Evolutionary conservation across 108 stramenopile species (phyloP).

Genomic region (Stephanodiscus triporus): DNA sequence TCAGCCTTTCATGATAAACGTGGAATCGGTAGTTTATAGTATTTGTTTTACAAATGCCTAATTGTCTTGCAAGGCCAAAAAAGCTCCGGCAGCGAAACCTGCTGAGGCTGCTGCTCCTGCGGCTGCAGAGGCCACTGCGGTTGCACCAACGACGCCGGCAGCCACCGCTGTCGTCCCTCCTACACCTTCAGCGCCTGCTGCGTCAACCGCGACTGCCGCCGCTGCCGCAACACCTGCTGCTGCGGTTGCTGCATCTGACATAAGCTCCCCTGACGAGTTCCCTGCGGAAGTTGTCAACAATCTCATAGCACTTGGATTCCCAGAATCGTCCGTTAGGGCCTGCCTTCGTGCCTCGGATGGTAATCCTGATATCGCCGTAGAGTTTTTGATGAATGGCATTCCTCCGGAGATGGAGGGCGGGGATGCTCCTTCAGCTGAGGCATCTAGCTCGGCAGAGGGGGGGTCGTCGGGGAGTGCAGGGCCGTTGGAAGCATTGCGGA

Average conservation of each 20-base stretch:
- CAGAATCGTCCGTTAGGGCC: constrained; percentile 80
- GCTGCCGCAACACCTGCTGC: constrained; percentile 48
- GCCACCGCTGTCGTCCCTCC: constrained; percentile 52
- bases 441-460: constrained; percentile 25
- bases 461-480: constrained; percentile 17
- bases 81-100: constrained; percentile 57
- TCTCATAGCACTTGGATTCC: constrained; percentile 86
- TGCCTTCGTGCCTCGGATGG: constrained; percentile 95
- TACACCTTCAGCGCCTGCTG: constrained; percentile 42
- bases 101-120: constrained; percentile 58
- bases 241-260: constrained; percentile 37
- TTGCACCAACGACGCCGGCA: constrained; percentile 40
- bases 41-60: not conserved
- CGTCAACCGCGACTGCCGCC: constrained; percentile 35
- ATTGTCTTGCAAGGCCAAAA: constrained; percentile 55
- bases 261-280: constrained; percentile 54
- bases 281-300: constrained; percentile 72
- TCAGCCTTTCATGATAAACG: not conserved
- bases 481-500: constrained; percentile 83
- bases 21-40: not conserved
- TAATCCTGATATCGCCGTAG: constrained; percentile 95
- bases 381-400: constrained; percentile 98
- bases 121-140: constrained; percentile 28
- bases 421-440: constrained; percentile 38
- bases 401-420: constrained; percentile 62